Percentiles rank a stretch among this genome's conserved stretches.
Conservation (phyloP, 2,329 filamentous ascomycete species). For the Diaporthe sp. region DNA sequence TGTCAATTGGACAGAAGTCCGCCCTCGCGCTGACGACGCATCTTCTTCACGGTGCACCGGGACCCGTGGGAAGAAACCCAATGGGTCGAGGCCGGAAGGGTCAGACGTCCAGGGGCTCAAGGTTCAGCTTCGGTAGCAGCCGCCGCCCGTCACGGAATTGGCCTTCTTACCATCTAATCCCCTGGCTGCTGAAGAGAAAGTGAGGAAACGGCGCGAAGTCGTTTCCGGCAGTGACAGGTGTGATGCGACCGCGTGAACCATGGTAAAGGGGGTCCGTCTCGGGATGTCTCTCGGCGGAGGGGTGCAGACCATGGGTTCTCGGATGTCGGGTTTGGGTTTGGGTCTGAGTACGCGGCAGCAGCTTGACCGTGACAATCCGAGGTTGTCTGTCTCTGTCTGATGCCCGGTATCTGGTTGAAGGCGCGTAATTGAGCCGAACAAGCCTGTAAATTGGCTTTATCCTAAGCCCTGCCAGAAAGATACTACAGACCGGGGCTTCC, state of each 20-base stretch:
- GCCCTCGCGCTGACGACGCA: constrained; percentile 24
- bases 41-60: background rate
- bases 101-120: constrained; percentile 19
- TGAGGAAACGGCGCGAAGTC: background rate
- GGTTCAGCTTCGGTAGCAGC: constrained; percentile 14
- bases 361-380: constrained; percentile 7
- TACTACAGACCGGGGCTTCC: background rate
- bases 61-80: background rate
- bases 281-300: constrained; percentile 3
- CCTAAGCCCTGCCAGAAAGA: background rate
- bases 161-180: background rate
- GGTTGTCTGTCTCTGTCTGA: background rate
- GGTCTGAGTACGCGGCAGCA: constrained; percentile 1
- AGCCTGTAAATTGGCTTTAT: constrained; percentile 15
- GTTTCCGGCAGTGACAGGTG: constrained; percentile 15
- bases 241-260: constrained; percentile 30
- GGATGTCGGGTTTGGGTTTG: constrained; percentile 29
- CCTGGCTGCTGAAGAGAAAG: background rate
- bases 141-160: constrained; percentile 13
- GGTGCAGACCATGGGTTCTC: constrained; percentile 8
- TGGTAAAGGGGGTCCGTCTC: constrained; percentile 15
- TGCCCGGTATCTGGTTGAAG: background rate
- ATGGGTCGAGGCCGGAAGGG: constrained; percentile 5
- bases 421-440: constrained; percentile 20
- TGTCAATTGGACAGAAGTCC: background rate